These are phyloP conservation scores for Cucumis cinereus DNA, from an alignment of 306 rosid species.

Conservation along the genomic window DNA sequence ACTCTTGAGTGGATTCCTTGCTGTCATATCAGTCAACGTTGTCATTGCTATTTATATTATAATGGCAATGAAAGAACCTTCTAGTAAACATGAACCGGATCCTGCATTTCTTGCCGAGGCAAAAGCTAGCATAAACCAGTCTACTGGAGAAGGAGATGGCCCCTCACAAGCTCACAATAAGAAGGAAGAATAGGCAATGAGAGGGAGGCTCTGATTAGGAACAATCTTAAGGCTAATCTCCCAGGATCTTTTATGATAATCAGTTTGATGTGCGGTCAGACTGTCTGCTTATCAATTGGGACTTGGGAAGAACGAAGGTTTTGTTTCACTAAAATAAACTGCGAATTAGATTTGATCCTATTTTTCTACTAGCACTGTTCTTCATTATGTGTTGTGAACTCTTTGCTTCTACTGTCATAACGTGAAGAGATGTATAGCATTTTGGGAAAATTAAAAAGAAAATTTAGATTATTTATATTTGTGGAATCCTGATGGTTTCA, in stretches of 20 bases:
- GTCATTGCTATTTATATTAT: conserved; percentile 72
- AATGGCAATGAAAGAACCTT: conserved; percentile 84
- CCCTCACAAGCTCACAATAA: conserved; percentile 31
- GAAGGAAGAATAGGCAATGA: conserved; percentile 42
- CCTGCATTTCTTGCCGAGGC: conserved; percentile 70
- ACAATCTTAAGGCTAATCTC: not conserved
- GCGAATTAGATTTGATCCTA: not conserved
- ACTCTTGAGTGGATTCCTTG: conserved; percentile 75
- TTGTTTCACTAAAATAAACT: not conserved
- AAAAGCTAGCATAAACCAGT: conserved; percentile 56
- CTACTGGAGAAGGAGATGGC: conserved; percentile 21
- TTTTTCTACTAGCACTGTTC: not conserved
- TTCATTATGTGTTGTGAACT: not conserved
- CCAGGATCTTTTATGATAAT: not conserved
- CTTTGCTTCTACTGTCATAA: not conserved
- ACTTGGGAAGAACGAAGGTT: not conserved
- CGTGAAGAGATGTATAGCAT: not conserved
- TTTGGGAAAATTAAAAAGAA: not conserved
- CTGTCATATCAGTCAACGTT: conserved; percentile 70
- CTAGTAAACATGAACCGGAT: conserved; percentile 63
- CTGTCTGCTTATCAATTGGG: not conserved
- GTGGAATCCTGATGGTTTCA: not conserved
- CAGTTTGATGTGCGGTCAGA: not conserved
- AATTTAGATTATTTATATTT: not conserved
- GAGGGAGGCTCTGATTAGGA: not conserved